Percentiles rank a stretch among this genome's conserved stretches.
phyloP scores from a whole-genome alignment of 2,329 filamentous ascomycete species.

The Scedosporium boydii region DNA sequence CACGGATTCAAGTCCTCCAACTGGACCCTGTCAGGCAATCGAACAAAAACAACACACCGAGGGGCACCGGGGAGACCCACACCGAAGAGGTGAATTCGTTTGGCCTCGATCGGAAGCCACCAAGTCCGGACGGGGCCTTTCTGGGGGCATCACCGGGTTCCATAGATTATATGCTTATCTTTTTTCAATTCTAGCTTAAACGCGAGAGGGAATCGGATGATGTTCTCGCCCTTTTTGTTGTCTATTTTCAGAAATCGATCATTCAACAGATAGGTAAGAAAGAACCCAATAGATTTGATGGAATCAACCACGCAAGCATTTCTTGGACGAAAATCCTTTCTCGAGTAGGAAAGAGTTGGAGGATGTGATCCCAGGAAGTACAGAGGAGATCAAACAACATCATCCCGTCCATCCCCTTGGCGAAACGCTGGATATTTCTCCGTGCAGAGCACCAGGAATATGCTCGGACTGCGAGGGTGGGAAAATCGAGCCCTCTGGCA shows the following conservation, averaged over 20 bases:
- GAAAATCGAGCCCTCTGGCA: neutral
- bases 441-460: neutral
- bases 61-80: too few species aligned
- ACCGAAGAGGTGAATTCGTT: neutral
- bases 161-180: too few species aligned
- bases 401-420: neutral
- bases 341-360: neutral
- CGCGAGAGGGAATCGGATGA: too few species aligned
- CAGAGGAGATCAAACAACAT: neutral
- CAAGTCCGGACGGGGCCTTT: neutral
- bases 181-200: too few species aligned
- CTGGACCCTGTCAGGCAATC: neutral
- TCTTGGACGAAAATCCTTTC: neutral
- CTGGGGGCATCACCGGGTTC: neutral
- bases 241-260: neutral
- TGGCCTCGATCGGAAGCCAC: neutral
- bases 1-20: neutral
- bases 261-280: neutral
- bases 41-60: neutral
- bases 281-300: neutral
- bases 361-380: neutral
- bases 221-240: too few species aligned
- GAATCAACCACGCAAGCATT: neutral
- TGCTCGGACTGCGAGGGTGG: neutral
- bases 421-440: neutral